phyloP scores from a whole-genome alignment of 2,329 filamentous ascomycete genomes.

The Penicillium expansum region DNA sequence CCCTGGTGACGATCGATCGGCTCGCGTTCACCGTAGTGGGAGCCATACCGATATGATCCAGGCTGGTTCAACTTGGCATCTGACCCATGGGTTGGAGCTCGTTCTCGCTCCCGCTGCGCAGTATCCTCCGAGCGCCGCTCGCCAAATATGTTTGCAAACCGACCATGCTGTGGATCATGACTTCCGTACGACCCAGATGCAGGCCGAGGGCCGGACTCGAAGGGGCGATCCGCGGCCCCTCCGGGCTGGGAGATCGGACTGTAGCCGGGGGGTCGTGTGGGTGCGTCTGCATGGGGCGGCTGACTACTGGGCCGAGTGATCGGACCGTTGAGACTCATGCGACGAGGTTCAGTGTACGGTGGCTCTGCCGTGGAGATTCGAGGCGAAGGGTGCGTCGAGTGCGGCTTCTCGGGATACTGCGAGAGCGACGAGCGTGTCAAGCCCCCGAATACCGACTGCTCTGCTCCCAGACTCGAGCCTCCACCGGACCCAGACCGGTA shows the following conservation, averaged over 20 bases:
- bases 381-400: conserved; percentile 36
- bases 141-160: conserved; percentile 34
- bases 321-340: conserved; percentile 46
- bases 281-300: conserved; percentile 38
- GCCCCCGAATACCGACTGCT: conserved; percentile 34
- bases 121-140: conserved; percentile 39
- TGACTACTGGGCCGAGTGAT: conserved; percentile 45
- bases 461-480: conserved; percentile 25
- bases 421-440: conserved; percentile 30
- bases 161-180: conserved; percentile 32
- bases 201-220: conserved; percentile 26
- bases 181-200: conserved; percentile 29
- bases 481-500: conserved; percentile 41
- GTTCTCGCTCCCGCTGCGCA: conserved; percentile 35
- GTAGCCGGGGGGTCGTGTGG: conserved; percentile 34
- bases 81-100: conserved; percentile 28
- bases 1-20: conserved; percentile 26
- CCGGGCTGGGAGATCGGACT: conserved; percentile 35
- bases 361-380: conserved; percentile 36
- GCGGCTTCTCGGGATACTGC: conserved; percentile 38
- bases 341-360: conserved; percentile 36
- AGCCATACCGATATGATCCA: conserved; percentile 29
- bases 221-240: conserved; percentile 24
- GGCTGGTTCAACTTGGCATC: conserved; percentile 30
- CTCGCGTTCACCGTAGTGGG: conserved; percentile 36